Evolutionary conservation across 139 green algal species (phyloP), one percentile per base, ranked within the genome.

Genomic region (Axilococcus clingmanii): DNA sequence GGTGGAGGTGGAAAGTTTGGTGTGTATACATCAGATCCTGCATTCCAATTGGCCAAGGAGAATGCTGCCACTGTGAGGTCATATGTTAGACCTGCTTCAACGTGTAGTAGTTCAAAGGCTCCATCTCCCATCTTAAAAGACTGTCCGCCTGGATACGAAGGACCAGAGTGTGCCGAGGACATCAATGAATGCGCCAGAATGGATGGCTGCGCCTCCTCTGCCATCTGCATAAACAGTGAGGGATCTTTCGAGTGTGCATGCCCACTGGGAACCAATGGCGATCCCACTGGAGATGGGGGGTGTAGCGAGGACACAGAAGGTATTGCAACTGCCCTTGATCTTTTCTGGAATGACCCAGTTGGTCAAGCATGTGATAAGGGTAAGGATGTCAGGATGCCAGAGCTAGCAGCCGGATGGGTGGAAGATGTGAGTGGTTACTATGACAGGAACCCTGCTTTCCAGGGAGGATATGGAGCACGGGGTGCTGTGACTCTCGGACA

Each of bases 161-260:
- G 74, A 17, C 57, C 68, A 17, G 15, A 45, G 23, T 83, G 75
- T 52, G 23, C 62, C 20, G 40, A 73, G 12, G 48, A 71, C 34
- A 74, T 83, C 55, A 74, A 83, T 55, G 75, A 83, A 29, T 83
- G 75, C 33, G 55, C 79, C n/a, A 48, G 75, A 22, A 76, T 60
- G 6, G 58, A 61, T n/a, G 20, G 11, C 8, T 83, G 75, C 47
- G 57, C 51, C 22, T 7, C 42, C 2, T 55, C 71, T 29, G 72
- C 72, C 22, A 59, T 55, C 38, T 83, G 75, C 52, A 45, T 76
- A 16, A 68, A 83, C 59, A 74, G 41, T 19, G 32, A 59, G 1
- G 67, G 47, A 2, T 56, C 47, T 34, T 81, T 59, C 49, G 41
- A 19, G 19, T 83, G 75, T 57, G 27, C 29, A n/a, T 83, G 75